Conservation (phyloP, 2,329 filamentous ascomycete species). For the Thielaviopsis punctulata region DNA sequence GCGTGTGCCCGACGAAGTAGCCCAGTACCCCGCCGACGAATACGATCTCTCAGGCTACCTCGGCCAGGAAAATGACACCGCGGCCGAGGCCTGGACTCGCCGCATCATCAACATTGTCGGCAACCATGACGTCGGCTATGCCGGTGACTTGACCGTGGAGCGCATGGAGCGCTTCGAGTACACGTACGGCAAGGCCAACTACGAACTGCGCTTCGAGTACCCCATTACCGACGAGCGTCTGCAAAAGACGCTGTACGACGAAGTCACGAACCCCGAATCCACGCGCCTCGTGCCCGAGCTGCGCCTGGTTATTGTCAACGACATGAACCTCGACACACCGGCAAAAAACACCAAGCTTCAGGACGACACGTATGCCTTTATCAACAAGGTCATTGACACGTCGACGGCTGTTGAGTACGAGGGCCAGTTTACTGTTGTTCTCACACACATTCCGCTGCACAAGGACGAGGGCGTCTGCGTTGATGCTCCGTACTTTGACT, state of each 20-base stretch:
- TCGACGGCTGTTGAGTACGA: slow-evolving; percentile 42
- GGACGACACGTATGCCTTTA: slow-evolving; percentile 58
- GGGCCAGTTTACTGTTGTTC: slow-evolving; percentile 60
- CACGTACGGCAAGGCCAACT: slow-evolving; percentile 76
- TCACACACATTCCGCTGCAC: slow-evolving; percentile 85
- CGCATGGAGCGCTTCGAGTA: slow-evolving; percentile 68
- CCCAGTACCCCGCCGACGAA: slow-evolving; percentile 28
- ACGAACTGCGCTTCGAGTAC: slow-evolving; percentile 62
- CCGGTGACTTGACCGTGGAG: slow-evolving; percentile 67
- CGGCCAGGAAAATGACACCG: slow-evolving; percentile 18
- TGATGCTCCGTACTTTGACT: slow-evolving; percentile 69
- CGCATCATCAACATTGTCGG: slow-evolving; percentile 79
- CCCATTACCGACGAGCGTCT: slow-evolving; percentile 25
- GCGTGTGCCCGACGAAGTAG: slow-evolving; percentile 41
- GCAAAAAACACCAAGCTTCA: slow-evolving; percentile 51
- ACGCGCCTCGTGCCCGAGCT: slow-evolving; percentile 45
- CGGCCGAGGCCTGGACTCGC: slow-evolving; percentile 42
- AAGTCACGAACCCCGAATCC: slow-evolving; percentile 27
- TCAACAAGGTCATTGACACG: slow-evolving; percentile 49
- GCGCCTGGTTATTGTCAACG: slow-evolving; percentile 73
- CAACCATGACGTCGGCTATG: slow-evolving; percentile 94
- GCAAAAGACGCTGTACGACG: slow-evolving; percentile 26
- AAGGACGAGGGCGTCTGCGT: slow-evolving; percentile 70
- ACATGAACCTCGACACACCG: slow-evolving; percentile 83
- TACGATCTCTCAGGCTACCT: slow-evolving; percentile 34